A percentile compares a stretch with the other conserved stretches of the same genome.
Conservation (phyloP, 228 moss, liverwort and hornwort species). For the Sphagnum magellanicum region DNA sequence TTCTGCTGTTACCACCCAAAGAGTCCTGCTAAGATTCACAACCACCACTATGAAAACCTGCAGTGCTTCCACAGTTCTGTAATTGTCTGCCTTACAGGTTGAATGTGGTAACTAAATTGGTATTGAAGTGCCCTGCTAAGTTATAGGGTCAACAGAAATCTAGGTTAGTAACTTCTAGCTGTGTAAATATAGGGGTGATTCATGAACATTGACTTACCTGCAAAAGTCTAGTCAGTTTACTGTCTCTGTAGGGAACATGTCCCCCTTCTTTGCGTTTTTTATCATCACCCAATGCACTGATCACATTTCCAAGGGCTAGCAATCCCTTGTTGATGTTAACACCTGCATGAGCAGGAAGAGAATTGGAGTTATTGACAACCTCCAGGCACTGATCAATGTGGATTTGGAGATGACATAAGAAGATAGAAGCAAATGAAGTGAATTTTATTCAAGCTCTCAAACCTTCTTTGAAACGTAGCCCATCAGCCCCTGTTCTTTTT, state of each 20-base stretch:
- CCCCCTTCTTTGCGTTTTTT: conserved; percentile 98
- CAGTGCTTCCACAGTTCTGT: too few species aligned
- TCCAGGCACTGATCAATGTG: too few species aligned
- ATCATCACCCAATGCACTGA: conserved; percentile 95
- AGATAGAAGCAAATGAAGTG: too few species aligned
- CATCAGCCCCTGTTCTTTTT: conserved; percentile 94
- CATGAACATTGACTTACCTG: conserved; percentile 37
- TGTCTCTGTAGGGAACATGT: conserved; percentile 95
- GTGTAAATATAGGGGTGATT: too few species aligned
- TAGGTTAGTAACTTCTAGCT: too few species aligned
- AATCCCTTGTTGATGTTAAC: conserved; percentile 93
- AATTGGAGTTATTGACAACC: background rate
- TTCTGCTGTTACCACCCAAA: conserved; percentile 96
- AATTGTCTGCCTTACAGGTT: too few species aligned
- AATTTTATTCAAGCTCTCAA: too few species aligned
- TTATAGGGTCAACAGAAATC: too few species aligned
- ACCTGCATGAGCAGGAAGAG: conserved; percentile 28
- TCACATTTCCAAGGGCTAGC: conserved; percentile 89
- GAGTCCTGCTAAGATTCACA: conserved; percentile 61
- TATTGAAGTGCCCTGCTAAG: too few species aligned
- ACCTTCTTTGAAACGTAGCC: conserved; percentile 99
- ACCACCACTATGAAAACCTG: background rate
- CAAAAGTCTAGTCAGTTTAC: conserved; percentile 95
- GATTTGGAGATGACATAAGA: too few species aligned
- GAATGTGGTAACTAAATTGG: too few species aligned